Base-by-base conservation (phyloP, 2,329 filamentous ascomycete genomes). In the Aspergillaceae sp. region DNA sequence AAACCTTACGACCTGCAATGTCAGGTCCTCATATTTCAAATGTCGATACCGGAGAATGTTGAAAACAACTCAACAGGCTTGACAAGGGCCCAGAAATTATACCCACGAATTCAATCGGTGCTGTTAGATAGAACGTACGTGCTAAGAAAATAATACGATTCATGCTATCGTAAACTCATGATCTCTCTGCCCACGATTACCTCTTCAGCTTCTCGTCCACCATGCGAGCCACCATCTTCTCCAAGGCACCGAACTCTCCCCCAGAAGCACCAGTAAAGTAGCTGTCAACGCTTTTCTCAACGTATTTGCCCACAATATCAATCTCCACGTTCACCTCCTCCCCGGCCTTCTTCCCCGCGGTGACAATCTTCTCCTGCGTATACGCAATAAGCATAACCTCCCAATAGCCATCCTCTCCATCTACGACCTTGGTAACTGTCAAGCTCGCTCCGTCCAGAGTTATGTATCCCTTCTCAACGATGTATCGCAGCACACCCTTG, bases 301-400 rank as follows among this genome's bases (percentile, higher is more conserved):
- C 74, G 52, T 77, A 74, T 57, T 77, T 77, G 7, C 82, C 82
- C 4, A 84, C 79, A 73, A 94, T 87, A 64, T 96, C 90, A 45
- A 95, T 91, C 74, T 96, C 90, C 33, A 96, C 79, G 61, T 96
- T 96, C 50, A 95, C 87, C 42, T 82, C 78, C 4, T 94, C 87
- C 2, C 90, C 89, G 29, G 77, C 70, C 67, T 78, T 74, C 78
- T 96, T 96, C 44, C 73, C 74, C 2, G 86, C 87, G 52, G 88
- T 82, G 10, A 94, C 84, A 10, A 98, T 83, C 67, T 86, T 86
- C 68, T 91, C 87, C 72, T 97, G 92, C 7, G 92, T 96, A 68
- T 98, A 98, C 6, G 86, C 80, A 65, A 98, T 96, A 51, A 98
- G 75, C 92, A 98, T 98, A 42, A 98, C 85, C 77, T 97, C 92